Base-by-base conservation (phyloP, 2,329 filamentous ascomycete species). In the Sarocladiaceae sp. region DNA sequence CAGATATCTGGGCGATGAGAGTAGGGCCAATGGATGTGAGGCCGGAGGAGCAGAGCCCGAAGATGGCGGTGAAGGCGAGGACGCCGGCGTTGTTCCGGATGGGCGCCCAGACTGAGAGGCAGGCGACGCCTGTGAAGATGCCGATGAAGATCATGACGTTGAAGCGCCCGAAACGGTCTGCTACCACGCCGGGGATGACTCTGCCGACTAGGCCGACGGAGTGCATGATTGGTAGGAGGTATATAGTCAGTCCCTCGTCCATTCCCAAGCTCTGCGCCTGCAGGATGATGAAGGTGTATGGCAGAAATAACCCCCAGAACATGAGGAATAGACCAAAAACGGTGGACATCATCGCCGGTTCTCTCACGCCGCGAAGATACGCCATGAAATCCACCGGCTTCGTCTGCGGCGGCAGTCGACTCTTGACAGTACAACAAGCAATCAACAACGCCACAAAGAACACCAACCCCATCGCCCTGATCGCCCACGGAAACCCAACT, bases 41-140 rank as follows among this genome's bases (percentile, higher is more conserved):
- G 2, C 78, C 76, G 11, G 83, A 84, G 1, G 77, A 80, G 15
- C 73, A 73, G 60, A 87, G 84, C 6, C 83, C 84, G 55, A 83
- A 87, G 2, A 74, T 71, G 37, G 18, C 37, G 3, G 76, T 74
- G 62, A 84, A 87, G 15, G 79, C 68, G 44, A 86, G 76, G 22
- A 25, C 18, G 22, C 17, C 37, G 49, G 80, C 75, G 1, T 76
- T 71, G 0, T 73, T 72, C 4, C 63, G 64, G 10, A 59, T 70
- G 0, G 66, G 64, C 3, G 71, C 59, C 69, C 69, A 71, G 18
- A 83, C 60, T 31, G 57, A 66, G 4, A 71, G 60, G 8, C 58
- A 63, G 25, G 67, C 59, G 31, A 70, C 51, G n/a, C 60, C 64
- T 28, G 75, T 71, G 53, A 76, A 54, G 4, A 67, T 62, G 20